Percentiles rank a stretch among this genome's conserved stretches.
Conservation (phyloP, 345 rosid species). For the Combretum micranthum region DNA sequence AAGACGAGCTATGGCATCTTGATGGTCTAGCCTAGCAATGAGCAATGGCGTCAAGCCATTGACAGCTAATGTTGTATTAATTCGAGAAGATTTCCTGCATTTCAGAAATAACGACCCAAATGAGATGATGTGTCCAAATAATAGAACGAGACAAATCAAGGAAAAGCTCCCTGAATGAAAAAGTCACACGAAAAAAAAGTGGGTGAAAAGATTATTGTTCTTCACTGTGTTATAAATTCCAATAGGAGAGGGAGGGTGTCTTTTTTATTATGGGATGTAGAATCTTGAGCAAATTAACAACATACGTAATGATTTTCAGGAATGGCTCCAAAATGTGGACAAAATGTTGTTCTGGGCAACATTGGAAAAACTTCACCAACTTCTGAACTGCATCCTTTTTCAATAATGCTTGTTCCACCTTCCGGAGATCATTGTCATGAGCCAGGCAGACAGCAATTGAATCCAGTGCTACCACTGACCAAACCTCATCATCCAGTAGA, state of each 20-base stretch:
- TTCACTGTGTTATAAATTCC: too few species aligned
- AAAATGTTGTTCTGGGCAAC: slow-evolving; percentile 93
- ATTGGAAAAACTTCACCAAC: slow-evolving; percentile 82
- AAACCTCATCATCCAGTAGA: slow-evolving; percentile 71
- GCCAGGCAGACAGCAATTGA: slow-evolving; percentile 96
- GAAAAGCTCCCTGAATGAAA: too few species aligned
- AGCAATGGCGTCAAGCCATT: slow-evolving; percentile 94
- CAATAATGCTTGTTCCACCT: slow-evolving; percentile 92
- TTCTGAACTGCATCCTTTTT: slow-evolving; percentile 83
- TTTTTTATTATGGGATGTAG: too few species aligned
- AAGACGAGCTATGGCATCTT: slow-evolving; percentile 95
- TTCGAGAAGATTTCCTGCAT: slow-evolving; percentile 84
- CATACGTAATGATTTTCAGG: slow-evolving; percentile 94
- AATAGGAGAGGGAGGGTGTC: too few species aligned
- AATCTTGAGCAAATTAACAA: too few species aligned
- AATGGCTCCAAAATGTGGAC: slow-evolving; percentile 97
- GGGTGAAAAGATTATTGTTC: too few species aligned
- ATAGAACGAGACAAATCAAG: too few species aligned
- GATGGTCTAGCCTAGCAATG: slow-evolving; percentile 81
- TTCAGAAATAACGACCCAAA: too few species aligned
- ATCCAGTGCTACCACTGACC: slow-evolving; percentile 95
- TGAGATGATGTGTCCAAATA: too few species aligned
- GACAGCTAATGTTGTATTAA: slow-evolving; percentile 91
- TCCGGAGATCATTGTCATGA: slow-evolving; percentile 90
- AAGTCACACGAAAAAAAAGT: too few species aligned